These are phyloP conservation scores for Phellopilus nigrolimitatus DNA, from an alignment of 1,284 basidiomycete species.

Conservation along the genomic window DNA sequence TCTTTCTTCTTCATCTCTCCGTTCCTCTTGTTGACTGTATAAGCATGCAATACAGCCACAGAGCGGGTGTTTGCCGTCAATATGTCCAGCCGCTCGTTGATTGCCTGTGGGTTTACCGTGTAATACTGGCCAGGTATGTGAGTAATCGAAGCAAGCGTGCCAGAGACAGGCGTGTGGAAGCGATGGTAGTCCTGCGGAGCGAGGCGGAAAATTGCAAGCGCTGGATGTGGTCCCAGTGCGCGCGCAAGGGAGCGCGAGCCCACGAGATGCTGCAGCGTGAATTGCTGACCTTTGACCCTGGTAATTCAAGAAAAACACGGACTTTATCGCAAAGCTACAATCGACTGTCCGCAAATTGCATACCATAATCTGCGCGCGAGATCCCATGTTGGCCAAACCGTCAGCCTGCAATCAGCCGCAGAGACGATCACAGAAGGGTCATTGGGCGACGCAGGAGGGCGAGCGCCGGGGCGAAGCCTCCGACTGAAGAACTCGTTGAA, in stretches of 20 bases:
- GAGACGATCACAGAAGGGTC: slow-evolving; percentile 38
- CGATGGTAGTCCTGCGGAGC: slow-evolving; percentile 54
- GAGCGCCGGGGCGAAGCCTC: slow-evolving; percentile 39
- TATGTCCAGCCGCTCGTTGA: slow-evolving; percentile 42
- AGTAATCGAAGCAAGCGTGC: slow-evolving; percentile 30
- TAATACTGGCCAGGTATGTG: slow-evolving; percentile 30
- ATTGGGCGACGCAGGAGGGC: slow-evolving; percentile 39
- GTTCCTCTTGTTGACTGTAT: background rate
- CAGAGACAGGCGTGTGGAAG: slow-evolving; percentile 49
- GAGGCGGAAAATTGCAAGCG: slow-evolving; percentile 40
- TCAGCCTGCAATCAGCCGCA: slow-evolving; percentile 49
- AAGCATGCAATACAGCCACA: slow-evolving; percentile 12
- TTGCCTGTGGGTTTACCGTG: slow-evolving; percentile 45
- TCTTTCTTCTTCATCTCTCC: slow-evolving; percentile 10
- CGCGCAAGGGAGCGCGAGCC: slow-evolving; percentile 29
- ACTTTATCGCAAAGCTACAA: too few relatives aligned
- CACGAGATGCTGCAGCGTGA: slow-evolving; percentile 41
- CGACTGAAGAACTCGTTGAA: slow-evolving; percentile 59
- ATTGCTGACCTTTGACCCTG: slow-evolving; percentile 48
- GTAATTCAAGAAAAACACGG: background rate
- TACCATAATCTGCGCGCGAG: slow-evolving; percentile 43
- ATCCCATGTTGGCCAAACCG: slow-evolving; percentile 39
- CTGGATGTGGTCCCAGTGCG: slow-evolving; percentile 27
- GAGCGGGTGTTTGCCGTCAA: slow-evolving; percentile 39
- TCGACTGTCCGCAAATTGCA: too few relatives aligned